Evolutionary conservation across 208 protist genomes (phyloP), one percentile per base, ranked within the genome.

Genomic region (Kentomonas sorsogonicus): DNA sequence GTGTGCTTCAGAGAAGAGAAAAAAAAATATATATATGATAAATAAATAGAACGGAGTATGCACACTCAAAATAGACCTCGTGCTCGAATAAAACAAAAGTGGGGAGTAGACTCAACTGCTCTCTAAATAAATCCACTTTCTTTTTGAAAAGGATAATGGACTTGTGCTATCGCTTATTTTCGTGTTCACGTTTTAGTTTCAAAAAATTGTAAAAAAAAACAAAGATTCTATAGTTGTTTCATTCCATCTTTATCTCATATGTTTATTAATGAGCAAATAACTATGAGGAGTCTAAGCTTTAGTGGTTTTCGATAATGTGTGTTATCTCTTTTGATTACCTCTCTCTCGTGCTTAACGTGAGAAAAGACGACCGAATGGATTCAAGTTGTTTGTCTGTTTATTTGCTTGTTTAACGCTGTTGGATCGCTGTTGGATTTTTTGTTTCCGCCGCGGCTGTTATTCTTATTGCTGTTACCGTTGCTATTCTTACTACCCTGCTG

Each of bases 131-230:
- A 53, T 25, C 15, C 13, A 26, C 30, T 27, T 26, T 27, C 15
- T 29, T 33, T n/a, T 53, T 11, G 25, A 29, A 34, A 20, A 15
- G 31, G 10, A 23, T 7, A 3, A 25, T 11, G n/a, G n/a, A n/a
- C n/a, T n/a, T n/a, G n/a, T n/a, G n/a, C n/a, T n/a, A n/a, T n/a
- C n/a, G n/a, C n/a, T n/a, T n/a, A n/a, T n/a, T n/a, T n/a, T n/a
- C n/a, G n/a, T n/a, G n/a, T n/a, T n/a, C n/a, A n/a, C n/a, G n/a
- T n/a, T n/a, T n/a, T n/a, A n/a, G n/a, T n/a, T n/a, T 53, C 27
- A 55, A 10, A n/a, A 62, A 52, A 57, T n/a, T 54, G 74, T 68
- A 7, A 65, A 69, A 69, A 53, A 57, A 66, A 74, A 20, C n/a
- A 53, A 62, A 38, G 40, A 63, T 55, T 27, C 18, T 3, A 41